Conservation (phyloP, 352 stramenopile species). For the Phytophthora podocarpi region DNA sequence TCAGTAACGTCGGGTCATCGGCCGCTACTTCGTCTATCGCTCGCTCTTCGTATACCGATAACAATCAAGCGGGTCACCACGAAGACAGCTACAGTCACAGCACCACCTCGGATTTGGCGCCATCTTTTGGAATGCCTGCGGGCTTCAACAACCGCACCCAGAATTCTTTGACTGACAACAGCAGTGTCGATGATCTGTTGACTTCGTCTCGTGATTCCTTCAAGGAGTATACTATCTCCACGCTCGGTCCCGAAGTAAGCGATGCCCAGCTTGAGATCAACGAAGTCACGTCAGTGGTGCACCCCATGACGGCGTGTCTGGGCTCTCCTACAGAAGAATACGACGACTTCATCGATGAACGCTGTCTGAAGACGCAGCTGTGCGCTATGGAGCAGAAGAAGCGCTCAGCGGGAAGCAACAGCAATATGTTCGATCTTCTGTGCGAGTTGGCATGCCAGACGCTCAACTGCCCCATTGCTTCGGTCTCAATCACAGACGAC, state of each 20-base stretch:
- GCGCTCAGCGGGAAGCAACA: slow-evolving; percentile 39
- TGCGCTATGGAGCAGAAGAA: slow-evolving; percentile 61
- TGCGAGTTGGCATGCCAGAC: slow-evolving; percentile 84
- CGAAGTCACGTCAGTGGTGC: slow-evolving; percentile 41
- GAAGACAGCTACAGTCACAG: slow-evolving; percentile 37
- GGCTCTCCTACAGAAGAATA: slow-evolving; percentile 42
- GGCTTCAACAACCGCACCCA: slow-evolving; percentile 27
- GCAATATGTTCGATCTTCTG: slow-evolving; percentile 83
- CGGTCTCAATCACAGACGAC: slow-evolving; percentile 69
- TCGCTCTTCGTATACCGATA: slow-evolving; percentile 59
- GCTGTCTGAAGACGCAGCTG: slow-evolving; percentile 61
- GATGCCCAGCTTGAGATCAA: slow-evolving; percentile 24
- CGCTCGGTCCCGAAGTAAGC: slow-evolving; percentile 2
- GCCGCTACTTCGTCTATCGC: slow-evolving; percentile 37
- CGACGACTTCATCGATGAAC: slow-evolving; percentile 67
- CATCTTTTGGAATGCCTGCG: background rate
- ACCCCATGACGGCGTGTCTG: slow-evolving; percentile 39
- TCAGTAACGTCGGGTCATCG: slow-evolving; percentile 54
- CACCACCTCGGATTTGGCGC: slow-evolving; percentile 23
- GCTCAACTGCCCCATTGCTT: slow-evolving; percentile 80
- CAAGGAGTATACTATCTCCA: slow-evolving; percentile 32
- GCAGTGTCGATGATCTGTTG: slow-evolving; percentile 13
- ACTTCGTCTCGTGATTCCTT: slow-evolving; percentile 17
- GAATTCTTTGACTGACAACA: slow-evolving; percentile 20
- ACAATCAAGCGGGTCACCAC: slow-evolving; percentile 26